phyloP scores from a whole-genome alignment of 2,329 filamentous ascomycete species.

The Ophiostoma novo-ulmi region DNA sequence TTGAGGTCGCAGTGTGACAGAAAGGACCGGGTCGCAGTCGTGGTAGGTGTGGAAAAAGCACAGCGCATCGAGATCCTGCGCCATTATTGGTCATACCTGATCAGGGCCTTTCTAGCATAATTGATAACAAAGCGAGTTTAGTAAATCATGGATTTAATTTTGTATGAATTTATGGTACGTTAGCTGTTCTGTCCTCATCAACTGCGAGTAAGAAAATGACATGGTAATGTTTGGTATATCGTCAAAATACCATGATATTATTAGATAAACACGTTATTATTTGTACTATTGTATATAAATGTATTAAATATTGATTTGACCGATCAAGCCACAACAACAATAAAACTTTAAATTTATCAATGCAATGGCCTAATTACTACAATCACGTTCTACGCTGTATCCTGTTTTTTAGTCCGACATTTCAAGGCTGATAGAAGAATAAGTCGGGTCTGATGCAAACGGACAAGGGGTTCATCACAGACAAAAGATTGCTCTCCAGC shows the following conservation, averaged over 20 bases:
- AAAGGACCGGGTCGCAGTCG: background rate
- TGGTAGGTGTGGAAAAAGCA: background rate
- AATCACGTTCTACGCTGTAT: slow-evolving; percentile 40
- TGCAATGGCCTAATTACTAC: background rate
- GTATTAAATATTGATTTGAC: background rate
- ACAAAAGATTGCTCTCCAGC: background rate
- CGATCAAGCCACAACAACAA: background rate
- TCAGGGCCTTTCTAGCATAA: background rate
- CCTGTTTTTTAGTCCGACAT: slow-evolving; percentile 59
- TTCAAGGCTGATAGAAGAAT: slow-evolving; percentile 47
- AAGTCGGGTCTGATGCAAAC: slow-evolving; percentile 60
- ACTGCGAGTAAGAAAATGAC: too few relatives aligned
- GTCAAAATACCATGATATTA: background rate
- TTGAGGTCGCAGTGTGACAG: slow-evolving; percentile 18
- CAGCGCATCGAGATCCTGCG: slow-evolving; percentile 19
- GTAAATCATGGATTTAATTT: too few relatives aligned
- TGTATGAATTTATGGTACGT: too few relatives aligned
- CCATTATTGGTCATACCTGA: slow-evolving; percentile 17
- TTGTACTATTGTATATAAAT: background rate
- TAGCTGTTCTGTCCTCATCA: too few relatives aligned
- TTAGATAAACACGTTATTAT: too few relatives aligned
- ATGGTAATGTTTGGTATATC: background rate
- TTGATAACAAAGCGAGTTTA: too few relatives aligned
- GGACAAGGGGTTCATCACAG: slow-evolving; percentile 37
- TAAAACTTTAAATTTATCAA: background rate